Evolutionary conservation across 176 grass and related monocot genomes (phyloP).

Genomic region (Miscanthus lutarioriparius): DNA sequence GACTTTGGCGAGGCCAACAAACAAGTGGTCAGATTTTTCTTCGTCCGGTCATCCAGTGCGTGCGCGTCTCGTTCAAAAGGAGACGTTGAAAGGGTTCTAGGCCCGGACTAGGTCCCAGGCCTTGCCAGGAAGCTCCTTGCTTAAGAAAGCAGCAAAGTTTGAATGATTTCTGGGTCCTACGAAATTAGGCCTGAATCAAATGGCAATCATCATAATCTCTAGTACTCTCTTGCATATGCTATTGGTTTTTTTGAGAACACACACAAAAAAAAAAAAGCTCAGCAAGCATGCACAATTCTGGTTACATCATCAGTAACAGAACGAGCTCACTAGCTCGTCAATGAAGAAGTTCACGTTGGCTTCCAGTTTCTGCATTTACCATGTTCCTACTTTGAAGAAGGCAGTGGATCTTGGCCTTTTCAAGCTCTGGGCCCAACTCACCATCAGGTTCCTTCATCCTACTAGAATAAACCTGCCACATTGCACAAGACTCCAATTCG

Average conservation of each 20-base stretch:
- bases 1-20: slow-evolving; percentile 40
- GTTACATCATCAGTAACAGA: not conserved
- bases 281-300: not conserved
- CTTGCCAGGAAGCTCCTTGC: slow-evolving; percentile 43
- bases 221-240: not conserved
- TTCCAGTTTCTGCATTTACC: slow-evolving; percentile 11
- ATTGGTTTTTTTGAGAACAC: not conserved
- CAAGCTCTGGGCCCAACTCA: not conserved
- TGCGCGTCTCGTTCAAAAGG: slow-evolving; percentile 18
- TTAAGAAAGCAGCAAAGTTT: slow-evolving; percentile 46
- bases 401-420: not conserved
- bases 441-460: not conserved
- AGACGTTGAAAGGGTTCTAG: slow-evolving; percentile 40
- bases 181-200: slow-evolving; percentile 25
- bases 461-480: not conserved
- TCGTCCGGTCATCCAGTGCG: not conserved
- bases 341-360: not conserved
- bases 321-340: not conserved
- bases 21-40: slow-evolving; percentile 25
- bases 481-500: not conserved
- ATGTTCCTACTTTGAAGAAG: not conserved
- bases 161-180: slow-evolving; percentile 31
- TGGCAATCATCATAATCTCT: not conserved
- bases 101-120: slow-evolving; percentile 37
- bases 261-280: not conserved